Evolutionary conservation across 1,284 basidiomycete species (phyloP).

Genomic region (Cystobasidium pallidum): DNA sequence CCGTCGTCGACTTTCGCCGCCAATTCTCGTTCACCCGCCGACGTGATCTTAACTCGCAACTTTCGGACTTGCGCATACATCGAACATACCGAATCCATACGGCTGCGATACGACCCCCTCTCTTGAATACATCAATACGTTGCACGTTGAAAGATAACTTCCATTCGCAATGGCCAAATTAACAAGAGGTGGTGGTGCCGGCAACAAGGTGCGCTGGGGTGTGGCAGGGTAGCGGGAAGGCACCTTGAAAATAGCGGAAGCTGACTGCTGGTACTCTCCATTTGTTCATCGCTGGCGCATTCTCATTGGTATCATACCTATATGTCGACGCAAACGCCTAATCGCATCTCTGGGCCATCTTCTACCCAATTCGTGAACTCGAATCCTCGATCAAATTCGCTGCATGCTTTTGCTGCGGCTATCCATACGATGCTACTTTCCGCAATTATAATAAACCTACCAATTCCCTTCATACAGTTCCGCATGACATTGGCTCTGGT

Average conservation of each 20-base stretch:
- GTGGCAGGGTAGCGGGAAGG: neutral
- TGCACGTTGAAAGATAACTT: neutral
- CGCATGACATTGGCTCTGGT: slow-evolving; percentile 81
- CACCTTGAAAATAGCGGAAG: neutral
- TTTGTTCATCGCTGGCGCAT: too few relatives aligned
- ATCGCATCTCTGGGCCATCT: too few relatives aligned
- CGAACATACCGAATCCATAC: neutral
- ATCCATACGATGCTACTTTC: too few relatives aligned
- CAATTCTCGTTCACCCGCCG: neutral
- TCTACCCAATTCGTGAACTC: too few relatives aligned
- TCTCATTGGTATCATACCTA: neutral
- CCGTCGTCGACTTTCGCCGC: neutral
- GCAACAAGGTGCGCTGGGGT: slow-evolving; percentile 18
- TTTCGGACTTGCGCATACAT: slow-evolving; percentile 3
- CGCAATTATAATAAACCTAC: too few relatives aligned
- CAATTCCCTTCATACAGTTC: slow-evolving; percentile 64
- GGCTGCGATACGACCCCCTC: neutral
- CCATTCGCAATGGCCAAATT: slow-evolving; percentile 25
- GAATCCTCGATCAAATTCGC: slow-evolving; percentile 16
- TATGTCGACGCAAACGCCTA: neutral
- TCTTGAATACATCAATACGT: slow-evolving; percentile 3
- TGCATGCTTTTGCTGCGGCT: too few relatives aligned
- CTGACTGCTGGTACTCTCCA: slow-evolving; percentile 4
- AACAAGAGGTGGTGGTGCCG: slow-evolving; percentile 36
- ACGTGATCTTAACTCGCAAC: slow-evolving; percentile 9